Percentiles rank a stretch among this genome's conserved stretches.
These are phyloP conservation scores for Aspergillus funiculosus DNA, from an alignment of 495 filamentous ascomycete genomes.

Conservation along the genomic window DNA sequence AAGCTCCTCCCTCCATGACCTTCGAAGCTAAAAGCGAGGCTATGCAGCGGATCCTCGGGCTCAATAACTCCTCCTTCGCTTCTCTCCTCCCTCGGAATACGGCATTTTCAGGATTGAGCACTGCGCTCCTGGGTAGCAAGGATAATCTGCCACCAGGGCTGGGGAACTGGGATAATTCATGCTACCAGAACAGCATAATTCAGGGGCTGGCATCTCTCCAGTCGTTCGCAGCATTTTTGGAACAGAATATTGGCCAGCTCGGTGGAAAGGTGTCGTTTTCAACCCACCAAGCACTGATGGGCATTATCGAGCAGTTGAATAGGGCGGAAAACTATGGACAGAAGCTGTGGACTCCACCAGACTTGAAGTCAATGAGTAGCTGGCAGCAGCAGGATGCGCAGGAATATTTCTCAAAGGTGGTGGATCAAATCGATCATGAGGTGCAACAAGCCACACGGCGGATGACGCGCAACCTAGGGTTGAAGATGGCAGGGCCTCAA, in stretches of 20 bases:
- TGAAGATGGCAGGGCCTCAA: constrained; percentile 37
- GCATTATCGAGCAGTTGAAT: constrained; percentile 62
- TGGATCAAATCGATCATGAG: constrained; percentile 82
- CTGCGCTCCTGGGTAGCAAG: constrained; percentile 33
- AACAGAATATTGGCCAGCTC: constrained; percentile 39
- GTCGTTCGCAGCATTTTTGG: constrained; percentile 50
- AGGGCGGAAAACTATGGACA: constrained; percentile 59
- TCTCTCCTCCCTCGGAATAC: constrained; percentile 44
- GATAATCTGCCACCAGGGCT: constrained; percentile 62
- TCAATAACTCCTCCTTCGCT: constrained; percentile 52
- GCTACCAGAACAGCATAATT: constrained; percentile 95
- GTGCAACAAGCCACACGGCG: constrained; percentile 46
- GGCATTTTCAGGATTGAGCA: constrained; percentile 39
- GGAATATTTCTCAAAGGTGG: constrained; percentile 88
- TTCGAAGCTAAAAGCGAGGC: constrained; percentile 56
- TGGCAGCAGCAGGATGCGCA: constrained; percentile 98
- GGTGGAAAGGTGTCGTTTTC: constrained; percentile 34
- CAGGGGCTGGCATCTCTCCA: constrained; percentile 76
- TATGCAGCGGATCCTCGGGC: constrained; percentile 59
- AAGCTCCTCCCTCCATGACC: constrained; percentile 19
- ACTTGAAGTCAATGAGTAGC: constrained; percentile 80
- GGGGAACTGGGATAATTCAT: constrained; percentile 90
- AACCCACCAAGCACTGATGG: constrained; percentile 53
- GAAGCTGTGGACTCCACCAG: constrained; percentile 69
- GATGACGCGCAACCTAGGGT: constrained; percentile 36